Evolutionary conservation across 2,329 filamentous ascomycete genomes (phyloP).

Genomic region (Ophiostoma tasmaniense): DNA sequence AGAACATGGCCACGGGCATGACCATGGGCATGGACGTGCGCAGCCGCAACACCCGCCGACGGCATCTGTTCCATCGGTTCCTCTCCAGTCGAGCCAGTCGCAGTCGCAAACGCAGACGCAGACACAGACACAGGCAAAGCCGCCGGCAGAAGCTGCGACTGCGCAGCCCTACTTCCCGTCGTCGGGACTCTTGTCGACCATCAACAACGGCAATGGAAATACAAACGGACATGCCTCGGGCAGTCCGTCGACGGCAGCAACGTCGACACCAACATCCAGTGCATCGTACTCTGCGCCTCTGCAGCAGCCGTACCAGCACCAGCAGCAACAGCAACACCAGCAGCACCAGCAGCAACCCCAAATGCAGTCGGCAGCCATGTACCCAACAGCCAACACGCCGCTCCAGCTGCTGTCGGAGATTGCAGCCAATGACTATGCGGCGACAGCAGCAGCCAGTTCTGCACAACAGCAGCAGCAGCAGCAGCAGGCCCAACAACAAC

Average conservation of each 20-base stretch:
- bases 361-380: conserved; percentile 14
- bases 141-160: not conserved
- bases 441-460: not conserved
- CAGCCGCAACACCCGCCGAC: not conserved
- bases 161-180: not conserved
- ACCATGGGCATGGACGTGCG: not conserved
- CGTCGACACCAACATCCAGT: not conserved
- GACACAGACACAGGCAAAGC: not conserved
- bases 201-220: not conserved
- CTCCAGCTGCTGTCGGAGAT: conserved; percentile 50
- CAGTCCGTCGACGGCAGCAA: not conserved
- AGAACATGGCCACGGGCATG: not conserved
- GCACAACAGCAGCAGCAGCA: conserved; percentile 19
- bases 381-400: conserved; percentile 39
- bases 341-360: not conserved
- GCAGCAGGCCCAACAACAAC: too few species aligned
- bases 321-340: too few species aligned
- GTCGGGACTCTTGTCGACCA: not conserved
- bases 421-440: conserved; percentile 36
- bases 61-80: not conserved
- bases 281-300: not conserved
- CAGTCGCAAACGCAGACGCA: not conserved
- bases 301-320: not conserved
- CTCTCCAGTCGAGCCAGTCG: not conserved
- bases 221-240: not conserved